Evolutionary conservation across 257 asterid species (phyloP).

Genomic region (Paraleonurus japonicus): DNA sequence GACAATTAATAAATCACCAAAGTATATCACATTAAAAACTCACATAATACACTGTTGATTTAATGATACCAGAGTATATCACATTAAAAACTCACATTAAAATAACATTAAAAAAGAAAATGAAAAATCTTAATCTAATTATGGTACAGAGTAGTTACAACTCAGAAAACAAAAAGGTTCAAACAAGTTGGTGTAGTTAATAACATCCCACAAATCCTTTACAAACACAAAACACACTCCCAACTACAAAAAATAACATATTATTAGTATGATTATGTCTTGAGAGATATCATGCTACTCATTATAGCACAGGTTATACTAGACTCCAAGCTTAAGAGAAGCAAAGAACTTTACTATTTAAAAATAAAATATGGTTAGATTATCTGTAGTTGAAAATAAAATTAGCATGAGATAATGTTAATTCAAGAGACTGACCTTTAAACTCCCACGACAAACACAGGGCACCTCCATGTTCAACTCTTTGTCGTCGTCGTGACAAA

Average conservation of each 20-base stretch:
- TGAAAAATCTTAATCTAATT: not conserved
- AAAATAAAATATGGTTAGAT: not conserved
- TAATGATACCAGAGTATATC: too few relatives aligned
- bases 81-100: too few relatives aligned
- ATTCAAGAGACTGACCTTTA: constrained; percentile 53
- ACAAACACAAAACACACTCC: not conserved
- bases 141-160: not conserved
- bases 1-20: too few relatives aligned
- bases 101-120: too few relatives aligned
- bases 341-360: not conserved
- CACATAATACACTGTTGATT: too few relatives aligned
- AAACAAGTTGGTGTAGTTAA: not conserved
- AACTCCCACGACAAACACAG: constrained; percentile 83
- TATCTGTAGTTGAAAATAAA: not conserved
- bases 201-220: not conserved
- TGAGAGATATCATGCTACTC: not conserved
- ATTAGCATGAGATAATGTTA: not conserved
- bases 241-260: not conserved
- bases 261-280: not conserved
- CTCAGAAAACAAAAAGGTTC: not conserved
- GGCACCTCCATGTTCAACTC: constrained; percentile 82
- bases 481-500: constrained; percentile 83
- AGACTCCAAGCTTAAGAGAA: not conserved
- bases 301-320: not conserved
- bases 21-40: constrained; percentile 11